Base-by-base conservation (phyloP, 345 rosid species). In the Linum usitatissimum region DNA sequence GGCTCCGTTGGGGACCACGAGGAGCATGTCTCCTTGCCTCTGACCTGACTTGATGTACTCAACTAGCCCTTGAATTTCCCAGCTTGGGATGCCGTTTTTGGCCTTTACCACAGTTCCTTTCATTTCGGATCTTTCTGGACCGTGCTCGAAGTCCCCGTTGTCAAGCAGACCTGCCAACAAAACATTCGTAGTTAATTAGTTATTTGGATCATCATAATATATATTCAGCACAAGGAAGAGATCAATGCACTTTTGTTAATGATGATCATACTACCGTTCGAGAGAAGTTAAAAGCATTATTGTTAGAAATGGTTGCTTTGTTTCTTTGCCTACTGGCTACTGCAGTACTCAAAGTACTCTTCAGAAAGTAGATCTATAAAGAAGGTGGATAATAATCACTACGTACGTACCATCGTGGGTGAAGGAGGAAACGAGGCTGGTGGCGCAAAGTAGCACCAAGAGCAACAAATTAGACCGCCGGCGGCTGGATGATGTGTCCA, bases 21-120 rank as follows among this genome's bases (percentile, higher is more conserved):
- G 59, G 10, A 55, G 30, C 59, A 55, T 55, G 30, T 55, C 59
- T 18, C 59, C 59, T 55, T 55, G 59, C 59, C 30, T 18, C 30
- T 55, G 59, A 3, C 59, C 59, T 7, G 59, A 55, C 30, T 55
- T 55, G 7, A 55, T 55, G 59, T 55, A 55, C 28, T 55, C 59
- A 30, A 55, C 59, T 12, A 18, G 18, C 30, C 59, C 59, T 9
- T 18, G 7, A 3, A 19, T 55, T 28, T 55, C 59, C 59, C 59
- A 55, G 59, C 18, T 55, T 20, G 59, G 59, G 30, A 55, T 55
- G 30, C 28, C 59, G 13, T 20, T 55, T 14, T 55, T 55, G 30
- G 59, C 12, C 18, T 55, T 55, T 2, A 55, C 59, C 28, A 55
- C 59, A 13, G 30, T 18, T 20, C 59, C 59, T 55, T 55, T 55